Evolutionary conservation across 2,329 filamentous ascomycete species (phyloP).

Genomic region (Acrocalymma vagum): DNA sequence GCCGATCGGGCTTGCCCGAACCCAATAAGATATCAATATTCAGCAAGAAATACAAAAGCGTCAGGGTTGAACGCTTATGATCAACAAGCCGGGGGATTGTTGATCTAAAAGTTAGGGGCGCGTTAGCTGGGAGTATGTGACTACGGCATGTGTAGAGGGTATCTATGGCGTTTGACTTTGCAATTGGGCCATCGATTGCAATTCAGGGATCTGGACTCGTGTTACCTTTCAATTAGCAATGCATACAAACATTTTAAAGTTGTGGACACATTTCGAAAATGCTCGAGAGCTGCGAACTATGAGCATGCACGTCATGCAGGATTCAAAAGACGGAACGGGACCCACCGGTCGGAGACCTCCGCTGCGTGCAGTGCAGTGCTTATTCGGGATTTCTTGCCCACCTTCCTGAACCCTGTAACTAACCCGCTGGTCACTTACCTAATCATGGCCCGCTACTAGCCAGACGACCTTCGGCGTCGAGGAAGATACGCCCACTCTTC

Average conservation of each 20-base stretch:
- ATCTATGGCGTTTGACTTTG: slow-evolving; percentile 33
- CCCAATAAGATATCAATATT: too few relatives aligned
- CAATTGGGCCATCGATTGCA: slow-evolving; percentile 29
- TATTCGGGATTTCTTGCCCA: slow-evolving; percentile 2
- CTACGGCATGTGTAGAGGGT: slow-evolving; percentile 39
- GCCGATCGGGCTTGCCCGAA: too few relatives aligned
- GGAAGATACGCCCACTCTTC: not conserved
- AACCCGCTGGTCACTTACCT: slow-evolving; percentile 20
- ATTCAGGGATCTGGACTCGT: slow-evolving; percentile 6
- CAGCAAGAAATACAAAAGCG: too few relatives aligned
- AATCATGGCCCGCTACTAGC: slow-evolving; percentile 26
- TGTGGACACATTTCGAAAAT: slow-evolving; percentile 4
- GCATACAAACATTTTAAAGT: slow-evolving; percentile 3
- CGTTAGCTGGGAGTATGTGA: slow-evolving; percentile 26
- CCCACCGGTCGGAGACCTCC: slow-evolving; percentile 22
- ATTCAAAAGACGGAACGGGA: not conserved
- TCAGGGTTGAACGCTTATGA: not conserved
- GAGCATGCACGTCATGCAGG: slow-evolving; percentile 6
- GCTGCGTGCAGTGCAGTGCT: slow-evolving; percentile 13
- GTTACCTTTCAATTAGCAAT: slow-evolving; percentile 3
- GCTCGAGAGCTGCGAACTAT: slow-evolving; percentile 1
- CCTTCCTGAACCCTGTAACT: slow-evolving; percentile 5
- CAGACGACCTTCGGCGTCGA: slow-evolving; percentile 4
- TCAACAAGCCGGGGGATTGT: slow-evolving; percentile 5
- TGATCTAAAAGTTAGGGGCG: slow-evolving; percentile 21